Evolutionary conservation across 2,329 filamentous ascomycete species (phyloP), one percentile per base, ranked within the genome.

Genomic region (Lachnellula subtilissima): DNA sequence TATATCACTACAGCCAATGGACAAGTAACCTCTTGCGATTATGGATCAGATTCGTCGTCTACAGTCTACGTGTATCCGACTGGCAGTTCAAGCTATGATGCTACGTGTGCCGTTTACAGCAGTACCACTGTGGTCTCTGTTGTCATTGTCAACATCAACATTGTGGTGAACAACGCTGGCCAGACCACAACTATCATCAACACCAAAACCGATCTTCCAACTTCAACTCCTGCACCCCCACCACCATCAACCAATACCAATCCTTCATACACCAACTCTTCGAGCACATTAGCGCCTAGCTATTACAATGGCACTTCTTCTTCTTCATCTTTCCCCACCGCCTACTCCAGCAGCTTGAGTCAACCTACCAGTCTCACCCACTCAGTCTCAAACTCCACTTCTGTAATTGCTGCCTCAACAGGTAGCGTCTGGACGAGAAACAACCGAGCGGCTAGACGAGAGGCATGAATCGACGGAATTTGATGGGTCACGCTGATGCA

Each of bases 1-100:
- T 45, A 53, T 50, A 36, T 56, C 4, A 37, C 35, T 25, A 56
- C 54, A 2, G 36, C 25, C 15, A 14, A 22, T 15, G 46, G 50
- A 19, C 48, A 45, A 15, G 50, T 56, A 17, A 56, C 50, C 6
- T 52, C 50, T 25, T 56, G 46, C 25, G 37, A 53, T 32, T 56
- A 56, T 37, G 50, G 54, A 28, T n/a, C 39, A 15, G 35, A 35
- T 14, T 36, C 32, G 22, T 14, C 9, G 17, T 52, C 50, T 4
- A 52, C 46, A 9, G 54, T 56, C 39, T 56, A 42, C 40, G 54
- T 56, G 23, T 56, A 25, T 14, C 50, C 45, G 7, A 45, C 25
- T 19, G 50, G 45, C 5, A 7, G 9, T 4, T 17, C 47, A 8
- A 52, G 37, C 50, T 45, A 56, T 45, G 54, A 56, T 23, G 48